phyloP scores from a whole-genome alignment of 2,329 filamentous ascomycete genomes.

The Paraphoma sp. region DNA sequence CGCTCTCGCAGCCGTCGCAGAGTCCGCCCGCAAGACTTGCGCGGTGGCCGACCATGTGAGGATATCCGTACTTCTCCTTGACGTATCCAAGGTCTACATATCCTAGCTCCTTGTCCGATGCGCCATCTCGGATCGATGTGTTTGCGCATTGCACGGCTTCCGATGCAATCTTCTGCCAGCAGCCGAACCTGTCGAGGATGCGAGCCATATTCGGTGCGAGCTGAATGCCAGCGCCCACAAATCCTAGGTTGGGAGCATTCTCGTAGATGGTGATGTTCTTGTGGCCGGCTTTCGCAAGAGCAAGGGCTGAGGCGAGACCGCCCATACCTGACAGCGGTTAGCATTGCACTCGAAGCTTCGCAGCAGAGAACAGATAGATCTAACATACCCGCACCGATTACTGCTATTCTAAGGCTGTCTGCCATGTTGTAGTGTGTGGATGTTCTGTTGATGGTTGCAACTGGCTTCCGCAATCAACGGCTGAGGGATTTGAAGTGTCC shows the following conservation, averaged over 20 bases:
- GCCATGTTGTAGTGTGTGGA: conserved; percentile 27
- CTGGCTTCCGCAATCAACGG: too few species aligned
- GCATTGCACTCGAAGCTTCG: background rate
- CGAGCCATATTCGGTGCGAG: conserved; percentile 82
- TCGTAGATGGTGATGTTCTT: conserved; percentile 77
- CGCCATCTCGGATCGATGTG: conserved; percentile 77
- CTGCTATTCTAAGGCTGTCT: conserved; percentile 38
- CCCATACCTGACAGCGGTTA: conserved; percentile 71
- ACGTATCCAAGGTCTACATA: conserved; percentile 75
- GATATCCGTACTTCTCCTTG: conserved; percentile 71
- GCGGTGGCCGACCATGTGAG: conserved; percentile 82
- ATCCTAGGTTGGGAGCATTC: conserved; percentile 74
- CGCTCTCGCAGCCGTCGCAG: conserved; percentile 73
- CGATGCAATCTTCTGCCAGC: conserved; percentile 72
- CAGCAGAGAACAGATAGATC: background rate
- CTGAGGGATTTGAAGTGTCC: too few species aligned
- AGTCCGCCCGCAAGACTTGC: conserved; percentile 72
- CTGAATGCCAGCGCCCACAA: conserved; percentile 86
- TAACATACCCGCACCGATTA: conserved; percentile 40
- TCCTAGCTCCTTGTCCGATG: conserved; percentile 71
- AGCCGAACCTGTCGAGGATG: conserved; percentile 74
- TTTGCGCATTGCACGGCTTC: conserved; percentile 75
- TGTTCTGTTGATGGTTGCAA: background rate
- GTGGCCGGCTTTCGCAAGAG: conserved; percentile 79
- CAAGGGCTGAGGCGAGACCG: conserved; percentile 73